Percentiles rank a stretch among this genome's conserved stretches.
Conservation (phyloP, 2,329 filamentous ascomycete species). For the Coniochaeta sp. region DNA sequence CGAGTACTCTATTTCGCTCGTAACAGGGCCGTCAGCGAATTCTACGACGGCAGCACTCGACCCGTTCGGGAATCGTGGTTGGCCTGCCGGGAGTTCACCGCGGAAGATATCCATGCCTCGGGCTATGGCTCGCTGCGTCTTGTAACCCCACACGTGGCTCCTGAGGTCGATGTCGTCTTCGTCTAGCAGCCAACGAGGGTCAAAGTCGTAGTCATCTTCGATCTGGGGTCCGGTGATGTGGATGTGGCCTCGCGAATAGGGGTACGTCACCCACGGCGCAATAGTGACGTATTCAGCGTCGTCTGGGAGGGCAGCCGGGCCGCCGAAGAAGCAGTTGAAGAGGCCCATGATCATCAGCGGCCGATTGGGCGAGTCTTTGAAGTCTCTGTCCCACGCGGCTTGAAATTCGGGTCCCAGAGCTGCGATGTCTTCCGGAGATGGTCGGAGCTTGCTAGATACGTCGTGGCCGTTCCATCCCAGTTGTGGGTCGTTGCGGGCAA, state of each 20-base stretch:
- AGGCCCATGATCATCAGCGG: slow-evolving; percentile 30
- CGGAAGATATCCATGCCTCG: slow-evolving; percentile 45
- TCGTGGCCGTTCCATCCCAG: slow-evolving; percentile 53
- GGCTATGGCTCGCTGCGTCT: slow-evolving; percentile 51
- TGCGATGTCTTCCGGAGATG: slow-evolving; percentile 41
- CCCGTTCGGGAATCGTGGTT: slow-evolving; percentile 34
- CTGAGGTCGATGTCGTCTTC: slow-evolving; percentile 43
- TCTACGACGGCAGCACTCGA: slow-evolving; percentile 30
- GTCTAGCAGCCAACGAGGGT: slow-evolving; percentile 48
- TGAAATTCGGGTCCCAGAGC: slow-evolving; percentile 45
- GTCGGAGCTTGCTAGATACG: slow-evolving; percentile 46
- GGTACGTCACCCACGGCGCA: slow-evolving; percentile 48
- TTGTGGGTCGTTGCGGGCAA: slow-evolving; percentile 37
- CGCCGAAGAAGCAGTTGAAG: slow-evolving; percentile 23
- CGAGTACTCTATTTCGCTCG: slow-evolving; percentile 34
- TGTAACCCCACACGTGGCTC: slow-evolving; percentile 55
- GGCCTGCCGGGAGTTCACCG: slow-evolving; percentile 33
- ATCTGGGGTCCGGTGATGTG: slow-evolving; percentile 43
- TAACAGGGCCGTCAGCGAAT: slow-evolving; percentile 12
- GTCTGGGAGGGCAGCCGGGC: slow-evolving; percentile 32
- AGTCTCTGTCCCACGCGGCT: slow-evolving; percentile 47
- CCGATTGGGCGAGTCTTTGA: slow-evolving; percentile 17
- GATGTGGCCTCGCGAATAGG: slow-evolving; percentile 50
- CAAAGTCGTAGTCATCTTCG: slow-evolving; percentile 42
- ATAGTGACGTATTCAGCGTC: slow-evolving; percentile 25